Percentiles rank a stretch among this genome's conserved stretches.
phyloP scores from a whole-genome alignment of 2,329 filamentous ascomycete species.

The Arthroderma uncinatum region DNA sequence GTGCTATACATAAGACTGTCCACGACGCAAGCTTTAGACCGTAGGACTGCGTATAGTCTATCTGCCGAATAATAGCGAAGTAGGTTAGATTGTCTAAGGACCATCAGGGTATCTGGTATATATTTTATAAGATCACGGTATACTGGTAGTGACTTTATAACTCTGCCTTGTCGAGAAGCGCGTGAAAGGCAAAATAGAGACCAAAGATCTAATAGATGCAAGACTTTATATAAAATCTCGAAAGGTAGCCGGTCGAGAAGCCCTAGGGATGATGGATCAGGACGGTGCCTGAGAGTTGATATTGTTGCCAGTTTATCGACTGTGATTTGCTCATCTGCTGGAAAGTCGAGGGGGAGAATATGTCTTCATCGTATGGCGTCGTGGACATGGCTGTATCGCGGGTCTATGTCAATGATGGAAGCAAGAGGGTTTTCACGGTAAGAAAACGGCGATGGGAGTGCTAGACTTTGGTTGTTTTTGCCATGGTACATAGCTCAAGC shows the following conservation, averaged over 20 bases:
- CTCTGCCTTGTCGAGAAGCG: conserved; percentile 19
- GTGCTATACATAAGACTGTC: too few relatives aligned
- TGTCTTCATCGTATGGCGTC: neutral
- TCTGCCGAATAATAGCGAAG: conserved; percentile 17
- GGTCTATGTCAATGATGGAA: too few relatives aligned
- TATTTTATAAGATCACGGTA: conserved; percentile 37
- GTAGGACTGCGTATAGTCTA: conserved; percentile 17
- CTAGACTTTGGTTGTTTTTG: too few relatives aligned
- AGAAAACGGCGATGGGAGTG: too few relatives aligned
- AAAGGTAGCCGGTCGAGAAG: conserved; percentile 13
- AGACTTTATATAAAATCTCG: conserved; percentile 20
- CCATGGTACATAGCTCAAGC: too few relatives aligned
- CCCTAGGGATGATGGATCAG: neutral
- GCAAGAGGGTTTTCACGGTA: too few relatives aligned
- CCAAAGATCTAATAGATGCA: conserved; percentile 19
- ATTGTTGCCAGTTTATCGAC: neutral
- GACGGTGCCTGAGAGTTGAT: neutral
- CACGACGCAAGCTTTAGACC: conserved; percentile 19
- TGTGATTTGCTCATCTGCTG: neutral
- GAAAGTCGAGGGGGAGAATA: neutral
- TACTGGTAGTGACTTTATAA: conserved; percentile 23
- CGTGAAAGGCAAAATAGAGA: conserved; percentile 22
- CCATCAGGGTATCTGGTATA: conserved; percentile 20
- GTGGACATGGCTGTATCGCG: neutral
- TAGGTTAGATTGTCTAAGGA: conserved; percentile 18